Conservation (phyloP, 2,329 filamentous ascomycete genomes). For the Fusarium phyllophilum region DNA sequence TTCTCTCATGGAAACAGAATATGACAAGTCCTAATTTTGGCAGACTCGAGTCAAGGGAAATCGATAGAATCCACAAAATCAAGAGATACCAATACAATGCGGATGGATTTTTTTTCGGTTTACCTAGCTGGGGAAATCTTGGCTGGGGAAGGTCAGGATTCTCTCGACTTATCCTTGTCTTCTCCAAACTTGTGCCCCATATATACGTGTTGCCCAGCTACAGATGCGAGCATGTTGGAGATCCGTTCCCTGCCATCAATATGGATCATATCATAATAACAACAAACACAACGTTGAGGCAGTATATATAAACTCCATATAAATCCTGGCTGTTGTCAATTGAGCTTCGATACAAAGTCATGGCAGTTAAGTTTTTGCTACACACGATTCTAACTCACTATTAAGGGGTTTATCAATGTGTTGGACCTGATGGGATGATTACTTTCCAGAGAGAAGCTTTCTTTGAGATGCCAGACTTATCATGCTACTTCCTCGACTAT, state of each 20-base stretch:
- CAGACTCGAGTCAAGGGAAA: background rate
- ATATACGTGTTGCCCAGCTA: background rate
- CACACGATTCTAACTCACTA: background rate
- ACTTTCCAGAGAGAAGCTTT: background rate
- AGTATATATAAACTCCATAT: background rate
- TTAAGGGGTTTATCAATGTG: background rate
- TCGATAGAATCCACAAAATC: background rate
- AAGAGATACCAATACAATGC: conserved; percentile 1
- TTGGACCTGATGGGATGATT: too few relatives aligned
- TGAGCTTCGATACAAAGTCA: background rate
- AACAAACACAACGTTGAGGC: background rate
- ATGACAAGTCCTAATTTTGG: conserved; percentile 11
- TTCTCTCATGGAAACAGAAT: conserved; percentile 6
- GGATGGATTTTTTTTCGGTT: background rate
- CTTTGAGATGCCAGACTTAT: background rate
- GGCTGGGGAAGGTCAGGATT: conserved; percentile 12
- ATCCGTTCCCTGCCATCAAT: background rate
- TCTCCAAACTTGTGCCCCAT: conserved; percentile 21
- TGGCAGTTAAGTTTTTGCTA: background rate
- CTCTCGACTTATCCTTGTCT: conserved; percentile 15
- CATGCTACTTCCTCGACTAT: background rate
- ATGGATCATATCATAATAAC: background rate
- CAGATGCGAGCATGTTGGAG: conserved; percentile 11
- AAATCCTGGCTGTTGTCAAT: too few relatives aligned
- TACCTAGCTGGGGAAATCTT: conserved; percentile 18